phyloP scores from a whole-genome alignment of 257 asterid species.

The Fraxinus quadrangulata region DNA sequence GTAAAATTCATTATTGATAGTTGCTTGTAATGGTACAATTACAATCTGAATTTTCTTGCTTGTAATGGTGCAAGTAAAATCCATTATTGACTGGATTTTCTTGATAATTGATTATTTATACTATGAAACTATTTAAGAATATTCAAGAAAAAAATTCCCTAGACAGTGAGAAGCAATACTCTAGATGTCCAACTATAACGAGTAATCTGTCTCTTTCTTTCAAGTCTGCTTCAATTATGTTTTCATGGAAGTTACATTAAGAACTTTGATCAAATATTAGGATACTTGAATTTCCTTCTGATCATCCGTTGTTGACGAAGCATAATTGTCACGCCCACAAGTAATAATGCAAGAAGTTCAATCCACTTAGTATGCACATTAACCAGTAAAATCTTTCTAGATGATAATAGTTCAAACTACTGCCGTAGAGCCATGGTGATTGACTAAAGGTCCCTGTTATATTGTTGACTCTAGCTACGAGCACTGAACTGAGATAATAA shows the following conservation, averaged over 20 bases:
- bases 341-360: conserved; percentile 68
- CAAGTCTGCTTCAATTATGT: neutral
- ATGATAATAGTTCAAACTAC: conserved; percentile 66
- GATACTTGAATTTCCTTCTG: conserved; percentile 20
- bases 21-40: no score
- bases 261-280: conserved; percentile 22
- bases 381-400: conserved; percentile 80
- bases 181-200: neutral
- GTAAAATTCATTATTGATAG: no score
- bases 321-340: conserved; percentile 61
- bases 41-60: no score
- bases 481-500: conserved; percentile 73
- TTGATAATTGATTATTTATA: no score
- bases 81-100: no score
- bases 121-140: no score
- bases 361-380: conserved; percentile 66
- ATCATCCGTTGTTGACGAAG: conserved; percentile 26
- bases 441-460: conserved; percentile 39
- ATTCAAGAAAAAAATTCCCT: no score
- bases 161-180: no score
- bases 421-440: conserved; percentile 72
- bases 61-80: no score
- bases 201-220: neutral
- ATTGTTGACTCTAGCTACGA: conserved; percentile 54
- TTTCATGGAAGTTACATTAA: conserved; percentile 1